phyloP scores from a whole-genome alignment of 257 asterid genomes.

The Solanum peruvianum region DNA sequence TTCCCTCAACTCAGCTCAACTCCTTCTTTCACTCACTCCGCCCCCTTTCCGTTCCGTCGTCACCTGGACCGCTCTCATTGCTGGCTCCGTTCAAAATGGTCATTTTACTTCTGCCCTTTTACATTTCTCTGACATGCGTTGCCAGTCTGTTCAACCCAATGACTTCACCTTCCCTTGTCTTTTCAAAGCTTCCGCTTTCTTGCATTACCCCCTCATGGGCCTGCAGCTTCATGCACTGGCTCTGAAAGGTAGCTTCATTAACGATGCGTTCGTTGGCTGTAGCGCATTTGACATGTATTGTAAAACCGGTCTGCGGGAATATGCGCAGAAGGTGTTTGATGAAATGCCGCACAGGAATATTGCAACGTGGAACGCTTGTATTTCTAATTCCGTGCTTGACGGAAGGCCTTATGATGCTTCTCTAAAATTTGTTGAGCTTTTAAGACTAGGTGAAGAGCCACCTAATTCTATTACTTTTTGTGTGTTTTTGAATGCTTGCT shows the following conservation, averaged over 20 bases:
- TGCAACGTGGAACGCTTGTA: constrained; percentile 83
- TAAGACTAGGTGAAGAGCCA: constrained; percentile 20
- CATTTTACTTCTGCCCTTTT: constrained; percentile 41
- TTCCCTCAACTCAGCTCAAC: constrained; percentile 35
- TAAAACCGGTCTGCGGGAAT: constrained; percentile 19
- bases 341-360: constrained; percentile 59
- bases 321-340: constrained; percentile 59
- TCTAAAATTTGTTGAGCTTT: constrained; percentile 39
- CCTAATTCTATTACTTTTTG: constrained; percentile 78
- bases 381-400: constrained; percentile 52
- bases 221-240: constrained; percentile 63
- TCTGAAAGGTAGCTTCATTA: constrained; percentile 24
- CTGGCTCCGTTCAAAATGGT: constrained; percentile 78
- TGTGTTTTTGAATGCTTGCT: constrained; percentile 67
- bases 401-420: constrained; percentile 38
- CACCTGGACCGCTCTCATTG: constrained; percentile 75
- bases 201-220: constrained; percentile 36
- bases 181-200: constrained; percentile 57
- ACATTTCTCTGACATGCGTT: constrained; percentile 47
- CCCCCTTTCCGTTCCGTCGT: constrained; percentile 65
- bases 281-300: constrained; percentile 78
- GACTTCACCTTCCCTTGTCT: constrained; percentile 86
- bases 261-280: constrained; percentile 66
- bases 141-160: constrained; percentile 52
- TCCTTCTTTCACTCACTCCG: constrained; percentile 44